phyloP scores from a whole-genome alignment of 306 rosid species.

The Citrullus colocynthis region DNA sequence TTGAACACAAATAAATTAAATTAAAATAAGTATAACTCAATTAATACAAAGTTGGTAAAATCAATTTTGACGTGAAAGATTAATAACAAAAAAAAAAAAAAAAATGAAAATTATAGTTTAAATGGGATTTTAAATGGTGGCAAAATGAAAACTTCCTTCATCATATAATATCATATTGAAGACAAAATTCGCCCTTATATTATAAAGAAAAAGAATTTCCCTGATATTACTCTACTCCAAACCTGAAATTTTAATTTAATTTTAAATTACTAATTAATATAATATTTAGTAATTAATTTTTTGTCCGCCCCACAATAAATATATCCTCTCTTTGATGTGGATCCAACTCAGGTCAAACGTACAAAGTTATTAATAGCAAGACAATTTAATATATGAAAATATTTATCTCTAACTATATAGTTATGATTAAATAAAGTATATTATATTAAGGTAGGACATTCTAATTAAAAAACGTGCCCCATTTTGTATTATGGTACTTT shows the following conservation, averaged over 20 bases:
- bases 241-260: not conserved
- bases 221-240: not conserved
- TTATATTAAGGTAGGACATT: not conserved
- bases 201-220: not conserved
- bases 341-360: conserved; percentile 6
- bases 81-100: too few species aligned
- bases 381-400: not conserved
- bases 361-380: not conserved
- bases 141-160: not conserved
- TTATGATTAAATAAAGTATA: not conserved
- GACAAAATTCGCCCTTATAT: not conserved
- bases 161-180: not conserved
- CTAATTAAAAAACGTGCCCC: conserved; percentile 9
- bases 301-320: not conserved
- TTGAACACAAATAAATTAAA: too few species aligned
- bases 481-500: conserved; percentile 1
- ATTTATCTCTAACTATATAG: not conserved
- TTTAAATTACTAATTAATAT: not conserved
- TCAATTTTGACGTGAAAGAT: too few species aligned
- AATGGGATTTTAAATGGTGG: not conserved
- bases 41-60: too few species aligned
- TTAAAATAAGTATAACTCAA: too few species aligned
- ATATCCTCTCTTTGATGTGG: conserved; percentile 1
- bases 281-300: not conserved
- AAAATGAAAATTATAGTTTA: not conserved